Evolutionary conservation across 192 early-diverging fungal species (phyloP).

Genomic region (Coemansia sp.): DNA sequence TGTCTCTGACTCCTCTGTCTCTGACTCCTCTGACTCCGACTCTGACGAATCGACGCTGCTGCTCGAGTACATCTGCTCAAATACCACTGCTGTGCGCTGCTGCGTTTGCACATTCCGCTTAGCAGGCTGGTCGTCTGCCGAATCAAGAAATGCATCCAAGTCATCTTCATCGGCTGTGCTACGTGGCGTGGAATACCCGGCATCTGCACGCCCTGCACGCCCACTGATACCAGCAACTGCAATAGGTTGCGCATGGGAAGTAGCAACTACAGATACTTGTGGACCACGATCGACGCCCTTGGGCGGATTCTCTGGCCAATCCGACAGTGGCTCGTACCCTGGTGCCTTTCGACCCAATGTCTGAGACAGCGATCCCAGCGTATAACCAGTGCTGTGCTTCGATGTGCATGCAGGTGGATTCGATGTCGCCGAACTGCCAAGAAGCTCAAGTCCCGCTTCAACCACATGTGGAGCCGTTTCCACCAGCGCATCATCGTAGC

Average conservation of each 20-base stretch:
- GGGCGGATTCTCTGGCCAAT: conserved; percentile 61
- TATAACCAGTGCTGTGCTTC: conserved; percentile 28
- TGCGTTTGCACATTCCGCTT: not conserved
- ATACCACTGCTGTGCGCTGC: conserved; percentile 18
- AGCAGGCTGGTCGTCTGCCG: conserved; percentile 17
- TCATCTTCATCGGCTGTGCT: conserved; percentile 25
- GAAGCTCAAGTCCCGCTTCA: conserved; percentile 16
- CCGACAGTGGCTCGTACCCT: conserved; percentile 77
- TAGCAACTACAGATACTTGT: not conserved
- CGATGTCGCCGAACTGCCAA: conserved; percentile 6
- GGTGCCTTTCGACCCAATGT: conserved; percentile 56
- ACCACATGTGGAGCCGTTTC: conserved; percentile 20
- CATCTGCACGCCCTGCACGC: conserved; percentile 12
- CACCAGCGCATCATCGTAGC: conserved; percentile 22
- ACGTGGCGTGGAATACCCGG: conserved; percentile 42
- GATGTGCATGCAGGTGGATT: not conserved
- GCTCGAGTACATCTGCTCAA: conserved; percentile 9
- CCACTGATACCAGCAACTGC: conserved; percentile 48
- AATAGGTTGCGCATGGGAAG: conserved; percentile 20
- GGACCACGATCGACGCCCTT: conserved; percentile 24
- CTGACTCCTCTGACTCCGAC: too few species aligned
- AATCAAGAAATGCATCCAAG: conserved; percentile 48
- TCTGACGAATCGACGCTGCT: too few species aligned
- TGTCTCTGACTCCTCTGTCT: too few species aligned
- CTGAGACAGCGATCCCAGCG: conserved; percentile 66